phyloP scores from a whole-genome alignment of 257 asterid genomes.

The Solanum piurae region DNA sequence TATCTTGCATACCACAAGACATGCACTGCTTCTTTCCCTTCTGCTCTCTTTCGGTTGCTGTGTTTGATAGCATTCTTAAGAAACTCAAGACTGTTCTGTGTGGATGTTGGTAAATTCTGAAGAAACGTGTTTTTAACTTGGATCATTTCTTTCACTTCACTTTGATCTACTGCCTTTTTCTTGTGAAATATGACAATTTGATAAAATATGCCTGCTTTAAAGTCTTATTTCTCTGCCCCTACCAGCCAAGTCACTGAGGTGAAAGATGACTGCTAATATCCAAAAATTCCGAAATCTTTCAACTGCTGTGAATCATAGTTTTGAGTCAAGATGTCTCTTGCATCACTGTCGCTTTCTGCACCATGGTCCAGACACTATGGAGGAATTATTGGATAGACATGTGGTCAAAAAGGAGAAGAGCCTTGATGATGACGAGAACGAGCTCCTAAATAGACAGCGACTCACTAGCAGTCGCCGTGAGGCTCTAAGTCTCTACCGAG shows the following conservation, averaged over 20 bases:
- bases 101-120: neutral
- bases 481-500: slow-evolving; percentile 79
- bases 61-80: neutral
- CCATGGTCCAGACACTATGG: slow-evolving; percentile 84
- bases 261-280: slow-evolving; percentile 23
- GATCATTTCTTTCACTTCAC: neutral
- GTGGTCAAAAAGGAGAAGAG: slow-evolving; percentile 38
- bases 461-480: slow-evolving; percentile 86
- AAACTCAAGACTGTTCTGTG: neutral
- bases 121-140: neutral
- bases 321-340: neutral
- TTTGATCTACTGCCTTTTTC: neutral
- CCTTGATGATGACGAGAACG: slow-evolving; percentile 53
- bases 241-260: neutral
- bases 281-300: slow-evolving; percentile 15
- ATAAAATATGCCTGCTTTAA: neutral
- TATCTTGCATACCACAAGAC: neutral
- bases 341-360: slow-evolving; percentile 29
- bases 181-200: neutral
- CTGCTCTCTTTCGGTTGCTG: neutral
- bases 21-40: neutral
- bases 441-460: slow-evolving; percentile 41
- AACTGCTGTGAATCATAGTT: slow-evolving; percentile 14
- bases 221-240: neutral
- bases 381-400: slow-evolving; percentile 83